Conservation (phyloP, 1,139 yeast genomes). For the Geotrichum europaeum region DNA sequence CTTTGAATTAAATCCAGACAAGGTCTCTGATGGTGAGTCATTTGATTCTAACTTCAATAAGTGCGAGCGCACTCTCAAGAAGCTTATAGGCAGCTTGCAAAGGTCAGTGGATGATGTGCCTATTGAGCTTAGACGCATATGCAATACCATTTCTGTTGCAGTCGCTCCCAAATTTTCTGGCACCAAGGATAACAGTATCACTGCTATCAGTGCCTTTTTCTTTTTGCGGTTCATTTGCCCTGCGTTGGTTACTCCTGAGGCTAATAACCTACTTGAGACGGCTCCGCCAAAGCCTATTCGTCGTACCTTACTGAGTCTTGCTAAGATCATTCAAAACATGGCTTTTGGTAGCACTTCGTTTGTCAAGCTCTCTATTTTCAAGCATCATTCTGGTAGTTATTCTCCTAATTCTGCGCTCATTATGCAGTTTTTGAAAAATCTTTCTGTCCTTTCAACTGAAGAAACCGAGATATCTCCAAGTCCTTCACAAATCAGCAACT, state of each 20-base stretch:
- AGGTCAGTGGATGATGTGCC: slow-evolving; percentile 54
- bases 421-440: slow-evolving; percentile 15
- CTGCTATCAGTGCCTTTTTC: slow-evolving; percentile 77
- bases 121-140: slow-evolving; percentile 53
- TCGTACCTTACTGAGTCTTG: slow-evolving; percentile 64
- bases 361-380: slow-evolving; percentile 52
- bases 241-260: slow-evolving; percentile 76
- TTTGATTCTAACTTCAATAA: slow-evolving; percentile 42
- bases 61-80: slow-evolving; percentile 53
- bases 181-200: slow-evolving; percentile 41
- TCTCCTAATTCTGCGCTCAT: slow-evolving; percentile 13
- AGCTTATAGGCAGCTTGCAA: slow-evolving; percentile 52
- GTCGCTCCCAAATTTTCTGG: slow-evolving; percentile 58
- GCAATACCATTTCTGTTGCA: slow-evolving; percentile 54
- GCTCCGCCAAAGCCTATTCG: slow-evolving; percentile 43
- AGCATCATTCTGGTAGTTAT: slow-evolving; percentile 13
- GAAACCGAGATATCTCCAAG: background rate
- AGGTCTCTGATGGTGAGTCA: slow-evolving; percentile 37
- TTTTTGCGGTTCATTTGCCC: slow-evolving; percentile 81
- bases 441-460: slow-evolving; percentile 17
- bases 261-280: slow-evolving; percentile 37
- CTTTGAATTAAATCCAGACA: slow-evolving; percentile 47
- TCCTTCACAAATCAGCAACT: background rate
- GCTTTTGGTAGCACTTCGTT: slow-evolving; percentile 70
- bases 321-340: slow-evolving; percentile 73